phyloP scores from a whole-genome alignment of 208 protist genomes.

The Ichthyophonus hoferi region DNA sequence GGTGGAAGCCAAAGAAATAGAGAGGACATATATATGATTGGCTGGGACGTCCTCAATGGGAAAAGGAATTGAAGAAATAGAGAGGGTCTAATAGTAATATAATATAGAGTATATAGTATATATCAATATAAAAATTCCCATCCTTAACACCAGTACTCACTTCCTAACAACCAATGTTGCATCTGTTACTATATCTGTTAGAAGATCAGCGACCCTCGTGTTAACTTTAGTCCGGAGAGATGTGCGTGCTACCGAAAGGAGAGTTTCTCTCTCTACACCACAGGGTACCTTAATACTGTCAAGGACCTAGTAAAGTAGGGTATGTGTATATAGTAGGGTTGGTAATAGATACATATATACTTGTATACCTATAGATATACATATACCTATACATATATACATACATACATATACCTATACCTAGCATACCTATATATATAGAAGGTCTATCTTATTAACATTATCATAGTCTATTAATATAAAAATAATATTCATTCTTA shows the following conservation, averaged over 20 bases:
- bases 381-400: background rate
- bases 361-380: background rate
- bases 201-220: conserved; percentile 69
- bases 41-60: no score
- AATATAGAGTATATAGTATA: background rate
- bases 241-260: conserved; percentile 89
- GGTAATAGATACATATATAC: background rate
- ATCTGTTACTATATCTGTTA: conserved; percentile 82
- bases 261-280: conserved; percentile 75
- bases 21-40: no score
- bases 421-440: no score
- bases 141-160: background rate
- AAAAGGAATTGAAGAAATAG: no score
- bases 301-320: conserved; percentile 52
- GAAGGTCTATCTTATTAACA: no score
- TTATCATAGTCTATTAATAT: no score
- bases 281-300: conserved; percentile 58
- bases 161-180: conserved; percentile 67
- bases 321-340: background rate
- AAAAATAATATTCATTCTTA: no score
- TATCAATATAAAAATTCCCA: no score
- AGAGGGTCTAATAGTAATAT: no score
- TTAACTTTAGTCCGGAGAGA: conserved; percentile 88
- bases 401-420: no score
- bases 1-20: no score